Conservation (phyloP, 208 protist genomes). For the Acanthamoeba divionensis region DNA sequence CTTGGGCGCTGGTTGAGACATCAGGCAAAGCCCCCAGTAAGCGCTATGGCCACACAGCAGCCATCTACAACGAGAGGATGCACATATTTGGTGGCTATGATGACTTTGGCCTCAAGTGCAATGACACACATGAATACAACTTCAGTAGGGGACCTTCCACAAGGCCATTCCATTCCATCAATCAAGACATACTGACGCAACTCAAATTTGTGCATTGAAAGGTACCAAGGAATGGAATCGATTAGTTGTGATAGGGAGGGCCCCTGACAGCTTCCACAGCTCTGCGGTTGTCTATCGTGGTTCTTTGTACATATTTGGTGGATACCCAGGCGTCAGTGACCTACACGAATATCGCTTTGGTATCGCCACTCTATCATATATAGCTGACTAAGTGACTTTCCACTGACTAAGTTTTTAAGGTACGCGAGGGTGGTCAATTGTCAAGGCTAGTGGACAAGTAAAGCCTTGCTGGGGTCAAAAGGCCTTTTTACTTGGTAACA, state of each 20-base stretch:
- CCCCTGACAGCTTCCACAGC: conserved; percentile 30
- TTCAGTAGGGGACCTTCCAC: neutral
- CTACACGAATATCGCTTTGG: conserved; percentile 44
- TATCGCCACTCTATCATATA: no score
- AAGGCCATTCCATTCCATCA: neutral
- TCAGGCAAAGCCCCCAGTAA: neutral
- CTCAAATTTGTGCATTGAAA: no score
- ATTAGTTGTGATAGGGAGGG: conserved; percentile 2
- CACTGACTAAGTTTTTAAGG: neutral
- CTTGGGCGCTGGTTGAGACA: no score
- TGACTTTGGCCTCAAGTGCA: conserved; percentile 54
- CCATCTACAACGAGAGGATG: conserved; percentile 41
- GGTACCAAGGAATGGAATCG: neutral
- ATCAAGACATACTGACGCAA: no score
- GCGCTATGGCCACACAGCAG: conserved; percentile 17
- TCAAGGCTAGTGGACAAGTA: neutral
- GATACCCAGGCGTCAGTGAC: conserved; percentile 44
- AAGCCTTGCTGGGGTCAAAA: no score
- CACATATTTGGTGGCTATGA: conserved; percentile 48
- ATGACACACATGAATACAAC: conserved; percentile 42
- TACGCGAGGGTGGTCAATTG: neutral
- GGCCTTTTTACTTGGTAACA: neutral
- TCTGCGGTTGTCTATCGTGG: neutral
- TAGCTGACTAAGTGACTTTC: no score
- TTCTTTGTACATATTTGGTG: conserved; percentile 40